Conservation (phyloP, 257 asterid genomes). For the Petunia secreta region DNA sequence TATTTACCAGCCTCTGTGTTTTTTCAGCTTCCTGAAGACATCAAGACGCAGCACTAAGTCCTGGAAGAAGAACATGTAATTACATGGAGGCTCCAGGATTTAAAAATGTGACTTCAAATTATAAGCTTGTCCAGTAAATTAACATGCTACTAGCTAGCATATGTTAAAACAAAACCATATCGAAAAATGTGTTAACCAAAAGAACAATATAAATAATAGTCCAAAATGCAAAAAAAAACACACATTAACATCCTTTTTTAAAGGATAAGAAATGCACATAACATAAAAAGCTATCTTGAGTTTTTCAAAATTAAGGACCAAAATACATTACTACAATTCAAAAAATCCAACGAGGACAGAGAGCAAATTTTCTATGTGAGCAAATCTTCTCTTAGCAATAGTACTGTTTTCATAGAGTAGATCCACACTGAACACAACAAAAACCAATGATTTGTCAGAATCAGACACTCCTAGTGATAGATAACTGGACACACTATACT, state of each 20-base stretch:
- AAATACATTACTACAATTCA: not conserved
- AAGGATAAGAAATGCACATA: not conserved
- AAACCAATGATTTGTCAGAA: not conserved
- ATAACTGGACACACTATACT: not conserved
- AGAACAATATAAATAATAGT: not conserved
- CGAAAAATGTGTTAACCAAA: not conserved
- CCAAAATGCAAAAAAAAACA: not conserved
- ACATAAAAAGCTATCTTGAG: not conserved
- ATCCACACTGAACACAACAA: not conserved
- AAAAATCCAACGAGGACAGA: not conserved
- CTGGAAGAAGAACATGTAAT: conserved; percentile 34
- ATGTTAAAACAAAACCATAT: not conserved
- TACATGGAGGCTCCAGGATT: not conserved
- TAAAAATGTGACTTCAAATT: not conserved
- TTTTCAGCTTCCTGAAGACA: conserved; percentile 61
- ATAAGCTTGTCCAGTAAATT: not conserved
- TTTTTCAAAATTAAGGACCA: not conserved
- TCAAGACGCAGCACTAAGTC: conserved; percentile 81
- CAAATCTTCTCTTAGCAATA: not conserved
- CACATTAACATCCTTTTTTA: not conserved
- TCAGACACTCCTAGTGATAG: not conserved
- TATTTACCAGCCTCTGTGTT: conserved; percentile 73
- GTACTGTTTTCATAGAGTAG: not conserved
- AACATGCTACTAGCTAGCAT: not conserved
- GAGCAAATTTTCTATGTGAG: not conserved